Conservation (phyloP, 306 rosid genomes). For the Rosa chinensis region DNA sequence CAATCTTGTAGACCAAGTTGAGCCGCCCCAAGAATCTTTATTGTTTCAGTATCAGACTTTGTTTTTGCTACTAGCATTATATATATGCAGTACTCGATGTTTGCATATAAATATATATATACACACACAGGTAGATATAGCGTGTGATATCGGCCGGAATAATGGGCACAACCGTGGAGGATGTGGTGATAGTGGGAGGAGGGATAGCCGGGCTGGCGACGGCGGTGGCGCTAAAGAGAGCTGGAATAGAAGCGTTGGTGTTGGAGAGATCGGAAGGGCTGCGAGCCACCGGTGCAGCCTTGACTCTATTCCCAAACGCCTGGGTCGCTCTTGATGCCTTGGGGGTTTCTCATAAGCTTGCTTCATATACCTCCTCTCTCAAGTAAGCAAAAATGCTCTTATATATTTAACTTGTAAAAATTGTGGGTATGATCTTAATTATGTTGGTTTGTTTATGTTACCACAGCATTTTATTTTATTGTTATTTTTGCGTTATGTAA, state of each 20-base stretch:
- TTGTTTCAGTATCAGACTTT: no score
- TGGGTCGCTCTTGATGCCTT: conserved; percentile 24
- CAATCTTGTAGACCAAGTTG: neutral
- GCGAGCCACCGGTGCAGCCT: conserved; percentile 2
- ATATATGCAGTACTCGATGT: no score
- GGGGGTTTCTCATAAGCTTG: conserved; percentile 9
- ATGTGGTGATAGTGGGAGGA: conserved; percentile 22
- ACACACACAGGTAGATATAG: neutral
- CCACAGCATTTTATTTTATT: no score
- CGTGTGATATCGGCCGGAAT: neutral
- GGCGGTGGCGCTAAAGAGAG: conserved; percentile 23
- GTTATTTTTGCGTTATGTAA: neutral
- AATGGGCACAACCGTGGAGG: conserved; percentile 1
- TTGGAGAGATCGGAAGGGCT: conserved; percentile 13
- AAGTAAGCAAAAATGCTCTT: neutral
- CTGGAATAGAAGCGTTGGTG: conserved; percentile 18
- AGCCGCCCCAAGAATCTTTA: neutral
- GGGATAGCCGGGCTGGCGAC: conserved; percentile 28
- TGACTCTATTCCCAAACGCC: conserved; percentile 17
- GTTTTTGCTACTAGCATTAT: neutral
- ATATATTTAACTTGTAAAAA: neutral
- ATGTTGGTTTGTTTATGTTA: neutral
- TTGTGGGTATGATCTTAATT: no score
- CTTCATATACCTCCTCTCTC: neutral
- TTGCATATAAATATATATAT: no score